Evolutionary conservation across 2,329 filamentous ascomycete species (phyloP).

Genomic region (Pezicula rhizophila): DNA sequence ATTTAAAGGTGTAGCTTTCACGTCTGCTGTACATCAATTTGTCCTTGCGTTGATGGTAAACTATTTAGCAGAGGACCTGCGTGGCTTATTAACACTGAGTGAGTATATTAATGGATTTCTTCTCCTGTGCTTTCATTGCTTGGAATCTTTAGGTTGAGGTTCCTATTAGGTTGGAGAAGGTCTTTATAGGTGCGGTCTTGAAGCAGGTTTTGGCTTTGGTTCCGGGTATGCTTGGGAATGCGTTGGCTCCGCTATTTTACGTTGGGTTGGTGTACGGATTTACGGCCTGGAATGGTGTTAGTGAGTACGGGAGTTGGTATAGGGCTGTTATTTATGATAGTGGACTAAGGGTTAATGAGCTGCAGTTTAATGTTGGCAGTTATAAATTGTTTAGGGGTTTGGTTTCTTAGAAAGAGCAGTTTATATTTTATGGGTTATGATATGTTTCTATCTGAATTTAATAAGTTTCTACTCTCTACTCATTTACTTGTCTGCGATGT

Average conservation of each 20-base stretch:
- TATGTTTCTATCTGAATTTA: no score
- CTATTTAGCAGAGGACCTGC: conserved; percentile 14
- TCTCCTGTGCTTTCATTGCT: conserved; percentile 9
- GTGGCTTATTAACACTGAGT: conserved; percentile 8
- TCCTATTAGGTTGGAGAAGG: conserved; percentile 9
- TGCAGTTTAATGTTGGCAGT: no score
- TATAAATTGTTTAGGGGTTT: no score
- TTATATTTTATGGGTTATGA: no score
- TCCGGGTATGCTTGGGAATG: conserved; percentile 7
- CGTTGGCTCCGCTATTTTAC: conserved; percentile 2
- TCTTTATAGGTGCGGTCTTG: conserved; percentile 4
- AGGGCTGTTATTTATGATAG: conserved; percentile 1
- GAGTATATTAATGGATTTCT: conserved; percentile 11
- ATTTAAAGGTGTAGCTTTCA: no score
- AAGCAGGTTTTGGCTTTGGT: conserved; percentile 4
- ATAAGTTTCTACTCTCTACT: no score
- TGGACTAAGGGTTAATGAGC: background rate
- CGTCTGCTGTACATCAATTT: conserved; percentile 20
- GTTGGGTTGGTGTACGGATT: conserved; percentile 8
- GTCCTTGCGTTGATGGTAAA: conserved; percentile 24
- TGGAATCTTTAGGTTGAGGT: conserved; percentile 11
- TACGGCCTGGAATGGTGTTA: conserved; percentile 6
- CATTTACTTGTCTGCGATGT: no score
- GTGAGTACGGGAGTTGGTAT: conserved; percentile 7
- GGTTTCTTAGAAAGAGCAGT: no score